Conservation (phyloP, 2,329 filamentous ascomycete species). For the Ophiostoma ulmi region DNA sequence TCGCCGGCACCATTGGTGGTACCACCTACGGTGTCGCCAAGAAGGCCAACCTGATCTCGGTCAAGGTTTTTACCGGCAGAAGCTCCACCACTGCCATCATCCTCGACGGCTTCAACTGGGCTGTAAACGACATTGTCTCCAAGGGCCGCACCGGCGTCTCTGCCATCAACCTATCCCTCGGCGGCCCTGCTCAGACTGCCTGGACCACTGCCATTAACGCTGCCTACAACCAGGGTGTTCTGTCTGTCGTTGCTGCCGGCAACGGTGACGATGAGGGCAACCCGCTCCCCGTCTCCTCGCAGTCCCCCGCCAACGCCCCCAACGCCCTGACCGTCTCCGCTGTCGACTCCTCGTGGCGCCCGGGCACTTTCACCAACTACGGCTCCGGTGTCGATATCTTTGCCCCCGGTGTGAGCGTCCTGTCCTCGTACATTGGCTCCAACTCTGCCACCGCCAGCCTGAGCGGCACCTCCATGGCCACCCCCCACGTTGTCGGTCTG, state of each 20-base stretch:
- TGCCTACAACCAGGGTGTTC: conserved; percentile 82
- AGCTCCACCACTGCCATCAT: conserved; percentile 99
- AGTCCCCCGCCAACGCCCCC: conserved; percentile 88
- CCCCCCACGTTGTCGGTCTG: conserved; percentile 92
- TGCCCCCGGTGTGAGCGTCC: conserved; percentile 91
- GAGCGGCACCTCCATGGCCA: conserved; percentile 98
- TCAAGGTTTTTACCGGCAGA: conserved; percentile 98
- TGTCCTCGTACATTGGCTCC: conserved; percentile 97
- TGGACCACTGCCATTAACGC: conserved; percentile 92
- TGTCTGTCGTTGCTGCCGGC: conserved; percentile 96
- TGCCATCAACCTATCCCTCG: conserved; percentile 98
- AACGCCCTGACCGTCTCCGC: conserved; percentile 95
- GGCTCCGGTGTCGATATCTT: conserved; percentile 99
- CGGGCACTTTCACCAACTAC: conserved; percentile 99
- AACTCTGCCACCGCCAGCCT: conserved; percentile 97
- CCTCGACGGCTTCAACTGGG: conserved; percentile 96
- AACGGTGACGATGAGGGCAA: conserved; percentile 99
- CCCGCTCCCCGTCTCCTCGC: conserved; percentile 53
- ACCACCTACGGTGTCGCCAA: conserved; percentile 99
- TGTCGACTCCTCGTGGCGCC: conserved; percentile 85
- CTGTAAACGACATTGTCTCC: conserved; percentile 71
- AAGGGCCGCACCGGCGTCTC: conserved; percentile 88
- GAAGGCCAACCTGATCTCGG: conserved; percentile 93
- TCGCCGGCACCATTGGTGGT: conserved; percentile 94
- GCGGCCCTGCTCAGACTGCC: conserved; percentile 90